A percentile compares a stretch with the other conserved stretches of the same genome.
These are phyloP conservation scores for Arthromyces matolae DNA, from an alignment of 768 basidiomycete genomes.

Conservation along the genomic window DNA sequence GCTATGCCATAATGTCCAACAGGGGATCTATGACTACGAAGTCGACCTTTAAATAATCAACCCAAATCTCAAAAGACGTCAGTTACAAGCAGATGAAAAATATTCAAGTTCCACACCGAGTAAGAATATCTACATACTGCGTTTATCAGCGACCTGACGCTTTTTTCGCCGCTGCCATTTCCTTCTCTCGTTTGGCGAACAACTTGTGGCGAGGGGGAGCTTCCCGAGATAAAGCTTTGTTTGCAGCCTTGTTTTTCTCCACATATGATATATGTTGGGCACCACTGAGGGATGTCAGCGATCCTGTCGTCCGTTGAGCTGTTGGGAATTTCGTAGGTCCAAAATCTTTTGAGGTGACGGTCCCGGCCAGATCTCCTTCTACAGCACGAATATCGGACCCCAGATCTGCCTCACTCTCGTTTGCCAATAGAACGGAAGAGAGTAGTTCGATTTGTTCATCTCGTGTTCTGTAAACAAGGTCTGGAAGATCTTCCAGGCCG, in stretches of 20 bases:
- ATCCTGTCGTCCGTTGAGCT: slow-evolving; percentile 77
- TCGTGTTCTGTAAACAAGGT: slow-evolving; percentile 87
- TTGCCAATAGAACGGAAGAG: slow-evolving; percentile 87
- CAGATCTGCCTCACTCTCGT: slow-evolving; percentile 86
- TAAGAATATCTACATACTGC: slow-evolving; percentile 16
- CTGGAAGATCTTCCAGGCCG: slow-evolving; percentile 79
- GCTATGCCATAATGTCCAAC: neutral
- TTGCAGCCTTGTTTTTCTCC: slow-evolving; percentile 88
- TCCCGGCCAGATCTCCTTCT: slow-evolving; percentile 84
- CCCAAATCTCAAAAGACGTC: too few species aligned
- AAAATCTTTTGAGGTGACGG: slow-evolving; percentile 84
- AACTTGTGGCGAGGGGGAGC: slow-evolving; percentile 64
- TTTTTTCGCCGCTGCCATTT: slow-evolving; percentile 53
- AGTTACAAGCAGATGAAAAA: slow-evolving; percentile 6
- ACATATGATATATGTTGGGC: slow-evolving; percentile 91
- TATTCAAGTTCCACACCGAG: slow-evolving; percentile 12
- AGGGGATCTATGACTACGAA: too few species aligned
- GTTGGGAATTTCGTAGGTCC: slow-evolving; percentile 67
- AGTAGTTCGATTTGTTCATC: slow-evolving; percentile 96
- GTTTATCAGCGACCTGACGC: slow-evolving; percentile 27
- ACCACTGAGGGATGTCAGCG: slow-evolving; percentile 79
- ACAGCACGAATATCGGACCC: slow-evolving; percentile 79
- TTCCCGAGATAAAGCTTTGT: slow-evolving; percentile 69
- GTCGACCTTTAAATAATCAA: too few species aligned
- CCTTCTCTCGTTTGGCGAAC: slow-evolving; percentile 81